Percentiles rank a stretch among this genome's conserved stretches.
These are phyloP conservation scores for Yamadazyma diddensiae DNA, from an alignment of 1,139 yeast species.

Conservation along the genomic window DNA sequence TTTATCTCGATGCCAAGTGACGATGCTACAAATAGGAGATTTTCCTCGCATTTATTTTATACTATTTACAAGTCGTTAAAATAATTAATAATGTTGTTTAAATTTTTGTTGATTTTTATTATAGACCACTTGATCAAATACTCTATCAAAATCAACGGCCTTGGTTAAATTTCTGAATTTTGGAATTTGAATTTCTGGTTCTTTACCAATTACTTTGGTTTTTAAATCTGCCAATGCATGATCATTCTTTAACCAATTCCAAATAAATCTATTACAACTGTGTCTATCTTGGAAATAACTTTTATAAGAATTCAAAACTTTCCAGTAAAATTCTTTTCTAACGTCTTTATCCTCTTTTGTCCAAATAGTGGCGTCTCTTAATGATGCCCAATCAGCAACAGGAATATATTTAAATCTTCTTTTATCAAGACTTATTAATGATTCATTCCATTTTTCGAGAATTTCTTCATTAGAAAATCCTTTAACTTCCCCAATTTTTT, in stretches of 20 bases:
- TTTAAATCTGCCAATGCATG: conserved; percentile 16
- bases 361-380: conserved; percentile 72
- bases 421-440: conserved; percentile 51
- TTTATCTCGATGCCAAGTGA: too few species aligned
- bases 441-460: conserved; percentile 58
- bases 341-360: conserved; percentile 30
- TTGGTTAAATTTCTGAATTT: conserved; percentile 26
- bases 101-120: too few species aligned
- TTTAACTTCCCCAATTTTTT: conserved; percentile 63
- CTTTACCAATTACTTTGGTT: conserved; percentile 4
- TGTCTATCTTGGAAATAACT: conserved; percentile 40
- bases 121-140: conserved; percentile 4
- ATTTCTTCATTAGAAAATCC: conserved; percentile 56
- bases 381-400: conserved; percentile 85
- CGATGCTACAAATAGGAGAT: too few species aligned
- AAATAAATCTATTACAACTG: conserved; percentile 31
- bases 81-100: too few species aligned
- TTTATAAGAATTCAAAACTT: conserved; percentile 52
- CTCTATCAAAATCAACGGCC: conserved; percentile 27
- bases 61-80: too few species aligned
- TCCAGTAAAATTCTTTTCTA: conserved; percentile 56
- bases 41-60: too few species aligned
- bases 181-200: conserved; percentile 21
- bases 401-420: conserved; percentile 63
- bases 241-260: conserved; percentile 30